Evolutionary conservation across 23 red algal genomes (phyloP).

Genomic region (Gracilariopsis chorda): DNA sequence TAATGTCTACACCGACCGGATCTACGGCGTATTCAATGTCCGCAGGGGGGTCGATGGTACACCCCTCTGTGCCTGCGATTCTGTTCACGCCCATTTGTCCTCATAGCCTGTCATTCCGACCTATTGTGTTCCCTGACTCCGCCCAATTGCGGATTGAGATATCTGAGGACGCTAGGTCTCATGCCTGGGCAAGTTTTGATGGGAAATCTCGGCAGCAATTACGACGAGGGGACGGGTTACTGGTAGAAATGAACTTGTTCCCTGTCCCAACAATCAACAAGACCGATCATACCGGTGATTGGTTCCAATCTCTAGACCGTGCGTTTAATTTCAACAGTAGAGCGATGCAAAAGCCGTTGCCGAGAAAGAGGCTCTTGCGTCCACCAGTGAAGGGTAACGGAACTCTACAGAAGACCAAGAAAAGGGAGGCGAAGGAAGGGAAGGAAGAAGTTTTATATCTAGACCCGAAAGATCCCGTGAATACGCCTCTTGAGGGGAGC

Average conservation of each 20-base stretch:
- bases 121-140: slow-evolving; percentile 97
- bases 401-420: neutral
- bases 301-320: slow-evolving; percentile 89
- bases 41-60: slow-evolving; percentile 97
- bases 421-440: neutral
- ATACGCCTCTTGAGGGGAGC: no score
- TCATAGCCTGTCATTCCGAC: slow-evolving; percentile 89
- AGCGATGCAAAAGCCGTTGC: slow-evolving; percentile 74
- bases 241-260: slow-evolving; percentile 88
- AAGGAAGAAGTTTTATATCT: no score
- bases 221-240: slow-evolving; percentile 80
- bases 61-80: slow-evolving; percentile 99
- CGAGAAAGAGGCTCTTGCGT: slow-evolving; percentile 4
- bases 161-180: slow-evolving; percentile 70
- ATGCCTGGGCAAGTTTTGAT: slow-evolving; percentile 98
- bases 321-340: slow-evolving; percentile 95
- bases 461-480: no score
- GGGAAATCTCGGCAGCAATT: slow-evolving; percentile 92
- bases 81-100: slow-evolving; percentile 94
- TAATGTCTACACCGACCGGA: slow-evolving; percentile 98
- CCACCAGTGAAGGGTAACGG: slow-evolving; percentile 11
- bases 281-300: slow-evolving; percentile 96
- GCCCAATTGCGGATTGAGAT: slow-evolving; percentile 87
- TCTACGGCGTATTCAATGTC: slow-evolving; percentile 95
- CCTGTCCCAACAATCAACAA: slow-evolving; percentile 94